Base-by-base conservation (phyloP, 1,284 basidiomycete genomes). In the Mycena citricolor region DNA sequence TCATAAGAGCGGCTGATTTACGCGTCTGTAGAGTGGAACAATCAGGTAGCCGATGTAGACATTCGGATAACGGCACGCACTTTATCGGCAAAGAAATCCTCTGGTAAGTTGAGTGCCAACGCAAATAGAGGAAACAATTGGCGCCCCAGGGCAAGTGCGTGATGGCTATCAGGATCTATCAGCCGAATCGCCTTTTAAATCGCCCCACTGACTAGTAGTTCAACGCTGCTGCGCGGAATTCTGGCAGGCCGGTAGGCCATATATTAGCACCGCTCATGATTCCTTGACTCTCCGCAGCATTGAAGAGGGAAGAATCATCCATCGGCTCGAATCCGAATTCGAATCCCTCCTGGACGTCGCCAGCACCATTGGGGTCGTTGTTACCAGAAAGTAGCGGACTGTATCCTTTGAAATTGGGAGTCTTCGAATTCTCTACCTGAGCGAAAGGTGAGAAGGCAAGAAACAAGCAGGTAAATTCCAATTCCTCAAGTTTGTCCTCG, bases 71-170 rank as follows among this genome's bases (percentile, higher is more conserved):
- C n/a, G n/a, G n/a, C 24, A 22, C 16, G 20, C 12, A 81, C 87
- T 75, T 93, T 91, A 58, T 90, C 83, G 17, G 79, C 75, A 56
- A 94, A 95, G 64, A 86, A 93, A 32, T 75, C 63, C 54, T 89
- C 83, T 0, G 82, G 76, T 1, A 92, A 69, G 47, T 86, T 76
- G 4, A 95, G 72, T 0, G 90, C 88, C 11, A 92, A 70, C 4
- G 92, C 90, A 52, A 95, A 90, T 0, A 94, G 73, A 0, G 87
- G 88, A 62, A 93, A 94, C 32, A 95, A 64, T 0, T 65, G 63
- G 56, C 79, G 75, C 4, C 91, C 91, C 3, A 94, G 72, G 0
- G 62, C 59, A 2, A 70, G 61, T 10, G 67, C 68, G 17, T 63
- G 61, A 52, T 73, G 65, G 47, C 73, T 74, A 24, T 5, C 28